Percentiles rank a stretch among this genome's conserved stretches.
Conservation (phyloP, 176 grass and related monocot species). For the Lolium perenne region DNA sequence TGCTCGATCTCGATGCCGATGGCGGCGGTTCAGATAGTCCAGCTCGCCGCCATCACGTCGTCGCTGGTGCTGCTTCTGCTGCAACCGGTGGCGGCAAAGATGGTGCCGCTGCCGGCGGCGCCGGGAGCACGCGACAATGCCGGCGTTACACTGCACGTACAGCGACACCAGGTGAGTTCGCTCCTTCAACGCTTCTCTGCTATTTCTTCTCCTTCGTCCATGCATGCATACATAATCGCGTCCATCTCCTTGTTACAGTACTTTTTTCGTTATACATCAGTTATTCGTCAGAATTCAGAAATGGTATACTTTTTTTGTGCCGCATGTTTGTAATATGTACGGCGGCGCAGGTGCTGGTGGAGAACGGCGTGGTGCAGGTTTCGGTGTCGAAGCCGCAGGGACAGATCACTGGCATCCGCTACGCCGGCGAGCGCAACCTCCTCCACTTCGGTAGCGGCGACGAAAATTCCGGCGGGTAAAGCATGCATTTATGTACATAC, state of each 20-base stretch:
- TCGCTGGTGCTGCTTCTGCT: background rate
- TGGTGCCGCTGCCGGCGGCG: background rate
- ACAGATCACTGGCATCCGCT: slow-evolving; percentile 48
- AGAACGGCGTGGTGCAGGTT: slow-evolving; percentile 66
- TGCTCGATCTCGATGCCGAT: background rate
- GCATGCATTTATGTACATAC: background rate
- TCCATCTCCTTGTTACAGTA: background rate
- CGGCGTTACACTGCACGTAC: background rate
- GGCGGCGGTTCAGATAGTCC: background rate
- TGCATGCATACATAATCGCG: background rate
- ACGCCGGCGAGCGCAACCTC: slow-evolving; percentile 47
- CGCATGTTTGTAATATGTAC: background rate
- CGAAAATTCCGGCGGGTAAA: slow-evolving; percentile 8
- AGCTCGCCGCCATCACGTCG: background rate
- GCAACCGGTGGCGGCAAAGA: background rate
- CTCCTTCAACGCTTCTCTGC: background rate
- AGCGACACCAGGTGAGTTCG: background rate
- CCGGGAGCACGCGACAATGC: background rate
- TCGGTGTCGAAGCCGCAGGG: slow-evolving; percentile 60
- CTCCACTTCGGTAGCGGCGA: slow-evolving; percentile 23
- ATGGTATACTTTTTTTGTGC: background rate
- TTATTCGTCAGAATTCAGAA: no score
- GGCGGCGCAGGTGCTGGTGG: slow-evolving; percentile 56
- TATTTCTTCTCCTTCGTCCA: background rate
- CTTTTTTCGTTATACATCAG: background rate